Conservation (phyloP, 352 stramenopile genomes). For the Pythium phragmiticola region DNA sequence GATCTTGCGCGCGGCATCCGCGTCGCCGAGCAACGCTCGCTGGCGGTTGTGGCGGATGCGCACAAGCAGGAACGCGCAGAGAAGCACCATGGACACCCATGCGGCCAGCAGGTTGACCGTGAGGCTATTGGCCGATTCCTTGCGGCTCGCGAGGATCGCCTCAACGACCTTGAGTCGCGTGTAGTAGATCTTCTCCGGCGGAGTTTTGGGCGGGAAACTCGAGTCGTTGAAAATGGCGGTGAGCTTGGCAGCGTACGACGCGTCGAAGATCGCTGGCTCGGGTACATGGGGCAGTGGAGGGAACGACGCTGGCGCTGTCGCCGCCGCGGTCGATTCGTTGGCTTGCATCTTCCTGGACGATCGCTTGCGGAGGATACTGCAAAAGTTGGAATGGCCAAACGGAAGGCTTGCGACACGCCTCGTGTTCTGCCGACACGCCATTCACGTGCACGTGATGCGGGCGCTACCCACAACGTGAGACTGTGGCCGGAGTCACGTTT, state of each 20-base stretch:
- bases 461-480: too few relatives aligned
- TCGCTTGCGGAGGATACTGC: neutral
- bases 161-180: constrained; percentile 17
- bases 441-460: neutral
- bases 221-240: constrained; percentile 10
- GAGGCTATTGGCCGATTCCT: constrained; percentile 3
- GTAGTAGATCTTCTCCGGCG: constrained; percentile 15
- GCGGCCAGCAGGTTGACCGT: constrained; percentile 16
- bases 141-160: constrained; percentile 12
- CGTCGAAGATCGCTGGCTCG: constrained; percentile 27
- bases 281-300: constrained; percentile 23
- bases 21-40: constrained; percentile 48
- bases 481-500: neutral
- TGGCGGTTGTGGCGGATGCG: constrained; percentile 62
- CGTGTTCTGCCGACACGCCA: neutral
- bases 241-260: constrained; percentile 10
- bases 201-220: neutral
- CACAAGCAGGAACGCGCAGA: constrained; percentile 31
- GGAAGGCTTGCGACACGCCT: neutral
- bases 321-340: neutral
- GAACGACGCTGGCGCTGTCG: constrained; percentile 8
- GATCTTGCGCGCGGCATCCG: constrained; percentile 49
- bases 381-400: neutral
- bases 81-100: constrained; percentile 18
- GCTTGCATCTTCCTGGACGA: neutral